These are phyloP conservation scores for Tolypocladium amazonense DNA, from an alignment of 2,329 filamentous ascomycete species.

Conservation along the genomic window DNA sequence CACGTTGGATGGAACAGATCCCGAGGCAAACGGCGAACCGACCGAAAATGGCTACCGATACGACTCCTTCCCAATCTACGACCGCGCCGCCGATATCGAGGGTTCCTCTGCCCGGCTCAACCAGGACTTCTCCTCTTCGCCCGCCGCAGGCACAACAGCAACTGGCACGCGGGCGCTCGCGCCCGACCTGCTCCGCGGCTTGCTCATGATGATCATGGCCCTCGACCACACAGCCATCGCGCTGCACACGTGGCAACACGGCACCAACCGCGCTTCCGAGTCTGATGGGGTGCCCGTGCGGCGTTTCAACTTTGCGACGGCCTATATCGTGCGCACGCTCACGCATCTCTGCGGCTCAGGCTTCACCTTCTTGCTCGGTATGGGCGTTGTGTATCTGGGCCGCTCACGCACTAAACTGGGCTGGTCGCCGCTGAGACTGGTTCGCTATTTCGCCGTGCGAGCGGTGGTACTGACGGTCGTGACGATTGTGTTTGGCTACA, in stretches of 20 bases:
- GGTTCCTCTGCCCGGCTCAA: not conserved
- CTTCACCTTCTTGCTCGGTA: constrained; percentile 34
- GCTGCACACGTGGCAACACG: constrained; percentile 29
- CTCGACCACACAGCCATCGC: constrained; percentile 29
- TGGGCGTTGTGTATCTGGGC: constrained; percentile 33
- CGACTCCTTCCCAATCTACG: constrained; percentile 7
- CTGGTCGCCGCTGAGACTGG: constrained; percentile 24
- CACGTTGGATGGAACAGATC: not conserved
- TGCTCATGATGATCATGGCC: constrained; percentile 34
- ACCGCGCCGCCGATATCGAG: not conserved
- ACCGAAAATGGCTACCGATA: constrained; percentile 7
- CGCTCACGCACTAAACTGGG: constrained; percentile 27
- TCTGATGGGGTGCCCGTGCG: constrained; percentile 21
- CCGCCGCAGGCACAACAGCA: not conserved
- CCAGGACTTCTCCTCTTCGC: not conserved
- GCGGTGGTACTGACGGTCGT: constrained; percentile 24
- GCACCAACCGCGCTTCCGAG: constrained; percentile 25
- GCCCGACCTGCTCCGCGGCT: constrained; percentile 32
- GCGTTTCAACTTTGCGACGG: constrained; percentile 25
- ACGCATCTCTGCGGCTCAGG: constrained; percentile 35
- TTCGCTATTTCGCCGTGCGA: constrained; percentile 26
- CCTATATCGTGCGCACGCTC: constrained; percentile 27
- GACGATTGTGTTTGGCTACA: constrained; percentile 18
- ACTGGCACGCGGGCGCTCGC: constrained; percentile 22
- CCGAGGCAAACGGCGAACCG: not conserved